phyloP scores from a whole-genome alignment of 257 asterid genomes.

The Ilex aquifolium region DNA sequence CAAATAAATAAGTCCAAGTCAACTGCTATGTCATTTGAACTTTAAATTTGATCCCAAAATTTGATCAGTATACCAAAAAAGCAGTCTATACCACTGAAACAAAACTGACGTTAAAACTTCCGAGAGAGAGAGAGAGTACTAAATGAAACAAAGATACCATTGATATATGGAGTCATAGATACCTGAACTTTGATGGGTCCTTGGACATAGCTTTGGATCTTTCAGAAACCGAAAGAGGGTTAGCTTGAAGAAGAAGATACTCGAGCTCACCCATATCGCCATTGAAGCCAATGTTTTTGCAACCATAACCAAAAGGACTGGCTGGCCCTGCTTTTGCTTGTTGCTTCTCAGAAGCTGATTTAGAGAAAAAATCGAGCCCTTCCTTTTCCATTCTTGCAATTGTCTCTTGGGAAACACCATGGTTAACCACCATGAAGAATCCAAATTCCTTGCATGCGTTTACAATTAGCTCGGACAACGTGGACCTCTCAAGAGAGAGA shows the following conservation, averaged over 20 bases:
- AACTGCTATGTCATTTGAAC: too few species aligned
- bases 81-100: too few species aligned
- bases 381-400: conserved; percentile 42
- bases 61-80: too few species aligned
- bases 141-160: too few species aligned
- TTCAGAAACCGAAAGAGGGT: conserved; percentile 28
- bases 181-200: conserved; percentile 54
- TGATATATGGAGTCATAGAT: neutral
- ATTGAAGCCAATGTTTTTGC: conserved; percentile 63
- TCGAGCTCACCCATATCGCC: conserved; percentile 81
- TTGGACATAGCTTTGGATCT: conserved; percentile 38
- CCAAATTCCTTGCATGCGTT: conserved; percentile 64
- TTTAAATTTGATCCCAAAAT: too few species aligned
- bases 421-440: conserved; percentile 56
- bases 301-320: conserved; percentile 68
- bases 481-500: conserved; percentile 31
- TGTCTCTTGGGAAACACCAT: conserved; percentile 40
- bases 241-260: conserved; percentile 50
- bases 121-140: too few species aligned
- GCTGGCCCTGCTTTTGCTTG: conserved; percentile 53
- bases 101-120: too few species aligned
- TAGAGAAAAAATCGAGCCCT: conserved; percentile 39
- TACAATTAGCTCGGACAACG: conserved; percentile 26
- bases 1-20: too few species aligned
- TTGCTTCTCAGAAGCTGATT: conserved; percentile 42